These are phyloP conservation scores for Thalassia testudinum DNA, from an alignment of 116 monocot genomes.

Conservation along the genomic window DNA sequence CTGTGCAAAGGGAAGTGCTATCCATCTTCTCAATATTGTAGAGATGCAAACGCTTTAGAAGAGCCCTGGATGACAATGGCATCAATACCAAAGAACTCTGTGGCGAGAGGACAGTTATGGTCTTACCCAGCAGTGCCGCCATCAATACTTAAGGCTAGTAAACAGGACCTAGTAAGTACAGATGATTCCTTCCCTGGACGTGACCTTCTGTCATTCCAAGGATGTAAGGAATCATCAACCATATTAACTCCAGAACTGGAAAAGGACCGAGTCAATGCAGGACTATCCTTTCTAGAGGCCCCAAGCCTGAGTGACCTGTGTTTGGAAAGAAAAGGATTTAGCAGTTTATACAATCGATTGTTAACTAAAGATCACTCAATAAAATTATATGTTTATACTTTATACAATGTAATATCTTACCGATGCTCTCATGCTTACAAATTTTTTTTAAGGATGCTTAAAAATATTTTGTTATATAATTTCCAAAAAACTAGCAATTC, in stretches of 20 bases:
- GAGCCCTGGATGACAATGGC: constrained; percentile 27
- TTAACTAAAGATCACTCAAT: too few relatives aligned
- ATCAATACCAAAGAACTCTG: too few relatives aligned
- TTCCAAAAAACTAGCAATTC: too few relatives aligned
- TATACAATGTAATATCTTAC: too few relatives aligned
- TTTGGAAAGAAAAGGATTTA: constrained; percentile 6
- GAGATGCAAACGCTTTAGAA: constrained; percentile 51
- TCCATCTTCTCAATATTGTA: constrained; percentile 67
- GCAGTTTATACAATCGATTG: too few relatives aligned
- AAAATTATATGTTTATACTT: too few relatives aligned
- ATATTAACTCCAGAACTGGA: constrained; percentile 13
- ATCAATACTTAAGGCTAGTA: constrained; percentile 42
- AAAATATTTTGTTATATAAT: too few relatives aligned
- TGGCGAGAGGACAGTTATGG: too few relatives aligned
- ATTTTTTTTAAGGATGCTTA: too few relatives aligned
- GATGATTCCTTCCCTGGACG: constrained; percentile 34
- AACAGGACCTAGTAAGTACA: constrained; percentile 60
- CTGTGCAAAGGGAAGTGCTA: constrained; percentile 24
- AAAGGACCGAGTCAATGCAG: constrained; percentile 7
- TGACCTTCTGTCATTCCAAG: constrained; percentile 30
- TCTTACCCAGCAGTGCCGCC: constrained; percentile 53
- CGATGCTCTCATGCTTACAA: too few relatives aligned
- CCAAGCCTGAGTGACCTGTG: constrained; percentile 81
- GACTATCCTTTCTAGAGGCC: constrained; percentile 7
- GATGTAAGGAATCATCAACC: constrained; percentile 17